A percentile compares a stretch with the other conserved stretches of the same genome.
phyloP scores from a whole-genome alignment of 176 grass and related monocot species.

The Zoysia pacifica region DNA sequence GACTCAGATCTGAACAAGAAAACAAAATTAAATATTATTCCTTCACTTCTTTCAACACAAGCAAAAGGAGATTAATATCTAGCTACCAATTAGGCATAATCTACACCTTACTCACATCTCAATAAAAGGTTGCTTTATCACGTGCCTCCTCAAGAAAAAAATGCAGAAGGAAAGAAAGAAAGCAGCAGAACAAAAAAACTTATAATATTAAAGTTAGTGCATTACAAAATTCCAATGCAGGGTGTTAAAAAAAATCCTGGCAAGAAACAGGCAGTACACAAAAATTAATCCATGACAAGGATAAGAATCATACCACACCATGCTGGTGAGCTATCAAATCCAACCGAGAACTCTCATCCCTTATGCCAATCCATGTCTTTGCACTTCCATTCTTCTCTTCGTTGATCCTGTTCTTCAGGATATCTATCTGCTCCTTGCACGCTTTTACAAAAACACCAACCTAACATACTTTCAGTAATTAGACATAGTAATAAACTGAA shows the following conservation, averaged over 20 bases:
- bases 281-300: slow-evolving; percentile 16
- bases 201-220: background rate
- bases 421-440: slow-evolving; percentile 98
- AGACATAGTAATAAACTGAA: slow-evolving; percentile 27
- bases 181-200: background rate
- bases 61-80: background rate
- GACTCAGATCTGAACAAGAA: background rate
- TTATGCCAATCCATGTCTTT: slow-evolving; percentile 69
- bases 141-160: too few relatives aligned
- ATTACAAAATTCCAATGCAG: background rate
- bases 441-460: slow-evolving; percentile 87
- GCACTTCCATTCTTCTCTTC: slow-evolving; percentile 58
- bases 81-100: background rate
- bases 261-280: slow-evolving; percentile 6
- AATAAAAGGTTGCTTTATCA: background rate
- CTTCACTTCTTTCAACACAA: slow-evolving; percentile 6
- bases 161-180: background rate
- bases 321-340: slow-evolving; percentile 95
- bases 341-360: slow-evolving; percentile 64
- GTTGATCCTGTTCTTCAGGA: slow-evolving; percentile 83
- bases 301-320: slow-evolving; percentile 82
- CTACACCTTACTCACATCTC: background rate
- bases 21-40: background rate
- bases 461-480: slow-evolving; percentile 48
- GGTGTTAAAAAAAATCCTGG: background rate